Evolutionary conservation across 768 basidiomycete species (phyloP), one percentile per base, ranked within the genome.

Genomic region (Mycena venus): DNA sequence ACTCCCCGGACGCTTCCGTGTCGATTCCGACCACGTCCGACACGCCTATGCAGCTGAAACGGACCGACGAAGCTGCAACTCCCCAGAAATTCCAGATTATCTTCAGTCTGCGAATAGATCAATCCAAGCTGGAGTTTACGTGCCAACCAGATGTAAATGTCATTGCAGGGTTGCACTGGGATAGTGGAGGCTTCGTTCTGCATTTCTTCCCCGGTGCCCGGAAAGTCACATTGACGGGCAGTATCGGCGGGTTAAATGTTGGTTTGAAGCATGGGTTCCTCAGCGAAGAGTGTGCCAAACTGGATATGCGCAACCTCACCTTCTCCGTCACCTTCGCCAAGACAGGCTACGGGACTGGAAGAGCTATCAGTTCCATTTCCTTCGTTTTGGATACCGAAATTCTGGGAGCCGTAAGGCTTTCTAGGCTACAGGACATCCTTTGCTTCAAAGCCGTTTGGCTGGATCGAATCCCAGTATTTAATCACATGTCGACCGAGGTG

Each of bases 401-500:
- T 66, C 86, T 92, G 4, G 95, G 94, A 0, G 92, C 88, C 8
- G 89, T 97, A 47, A 91, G 93, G 25, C 93, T 99, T 79, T 95
- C 95, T 5, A 91, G 96, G 15, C 83, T 98, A 32, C 96, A 97
- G 82, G 97, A 98, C 80, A 92, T 97, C 65, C 87, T 99, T 23
- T 97, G 95, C 82, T 96, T 98, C 89, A 97, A 97, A 82, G 96
- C 96, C 7, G 95, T 98, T 15, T 98, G 96, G 96, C 82, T 98
- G 56, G 96, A 97, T 79, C 91, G 92, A 42, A 95, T 97, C 31
- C 95, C 96, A 0, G 84, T 94, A 10, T 90, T 97, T 78, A 90
- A 91, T 44, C 82, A 84, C 63, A 75, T 80, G 62, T 76, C 79
- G 42, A 31, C 82, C 25, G 77, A 82, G 25, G 55, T 61, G 66